A percentile compares a stretch with the other conserved stretches of the same genome.
These are phyloP conservation scores for Acer saccharum DNA, from an alignment of 345 rosid genomes.

Conservation along the genomic window DNA sequence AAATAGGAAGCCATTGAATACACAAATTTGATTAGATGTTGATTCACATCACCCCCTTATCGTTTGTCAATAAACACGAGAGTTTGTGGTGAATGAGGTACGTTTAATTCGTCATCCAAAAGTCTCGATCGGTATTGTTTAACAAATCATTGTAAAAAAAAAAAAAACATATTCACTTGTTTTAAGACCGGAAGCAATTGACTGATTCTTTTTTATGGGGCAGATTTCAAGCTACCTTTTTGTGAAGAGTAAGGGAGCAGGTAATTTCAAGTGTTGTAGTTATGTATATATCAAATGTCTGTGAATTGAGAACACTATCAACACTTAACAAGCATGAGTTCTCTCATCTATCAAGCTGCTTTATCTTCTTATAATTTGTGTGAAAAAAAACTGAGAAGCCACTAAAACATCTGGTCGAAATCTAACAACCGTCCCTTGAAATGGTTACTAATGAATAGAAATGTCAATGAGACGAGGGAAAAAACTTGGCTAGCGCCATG, in stretches of 20 bases:
- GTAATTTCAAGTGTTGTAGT: constrained; percentile 12
- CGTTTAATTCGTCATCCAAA: too few species aligned
- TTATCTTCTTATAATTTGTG: not conserved
- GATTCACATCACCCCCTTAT: not conserved
- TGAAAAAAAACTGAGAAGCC: too few species aligned
- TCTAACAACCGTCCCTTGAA: too few species aligned
- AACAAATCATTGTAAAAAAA: too few species aligned
- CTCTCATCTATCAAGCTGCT: not conserved
- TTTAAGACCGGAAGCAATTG: too few species aligned
- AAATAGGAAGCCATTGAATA: constrained; percentile 13
- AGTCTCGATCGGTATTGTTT: too few species aligned
- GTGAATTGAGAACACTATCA: not conserved
- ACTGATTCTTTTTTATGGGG: not conserved
- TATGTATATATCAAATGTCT: constrained; percentile 14
- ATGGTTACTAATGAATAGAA: too few species aligned
- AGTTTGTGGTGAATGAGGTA: constrained; percentile 10
- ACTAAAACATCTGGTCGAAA: too few species aligned
- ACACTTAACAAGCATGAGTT: not conserved
- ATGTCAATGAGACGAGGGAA: too few species aligned
- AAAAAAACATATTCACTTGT: too few species aligned
- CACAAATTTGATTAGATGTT: not conserved
- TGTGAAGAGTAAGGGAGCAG: constrained; percentile 15
- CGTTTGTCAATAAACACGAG: constrained; percentile 9
- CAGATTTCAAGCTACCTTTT: constrained; percentile 13
- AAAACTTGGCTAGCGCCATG: too few species aligned